Percentiles rank a stretch among this genome's conserved stretches.
Conservation (phyloP, 2,329 filamentous ascomycete species). For the Ilyonectria robusta region DNA sequence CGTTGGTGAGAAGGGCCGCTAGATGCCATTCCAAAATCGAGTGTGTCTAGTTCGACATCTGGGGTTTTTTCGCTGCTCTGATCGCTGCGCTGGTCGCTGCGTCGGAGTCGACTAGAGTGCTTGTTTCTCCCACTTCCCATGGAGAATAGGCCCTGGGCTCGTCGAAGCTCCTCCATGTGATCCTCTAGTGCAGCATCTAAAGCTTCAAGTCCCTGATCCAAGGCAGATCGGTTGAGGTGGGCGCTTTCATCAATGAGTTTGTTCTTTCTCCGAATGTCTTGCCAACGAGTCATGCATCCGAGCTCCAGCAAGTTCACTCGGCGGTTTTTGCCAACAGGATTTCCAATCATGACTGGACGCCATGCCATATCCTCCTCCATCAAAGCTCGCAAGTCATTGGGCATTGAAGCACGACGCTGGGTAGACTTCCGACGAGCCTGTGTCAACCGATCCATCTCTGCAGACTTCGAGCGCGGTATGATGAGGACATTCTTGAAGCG, state of each 20-base stretch:
- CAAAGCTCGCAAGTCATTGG: constrained; percentile 54
- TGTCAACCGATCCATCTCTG: constrained; percentile 68
- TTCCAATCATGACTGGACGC: constrained; percentile 80
- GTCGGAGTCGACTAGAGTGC: constrained; percentile 40
- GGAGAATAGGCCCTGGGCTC: constrained; percentile 50
- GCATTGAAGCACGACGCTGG: constrained; percentile 60
- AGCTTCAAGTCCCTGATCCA: constrained; percentile 54
- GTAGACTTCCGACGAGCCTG: constrained; percentile 65
- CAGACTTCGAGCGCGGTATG: constrained; percentile 72
- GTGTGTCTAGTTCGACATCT: constrained; percentile 50
- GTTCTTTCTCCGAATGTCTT: constrained; percentile 77
- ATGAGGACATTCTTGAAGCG: constrained; percentile 78
- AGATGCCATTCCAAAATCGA: constrained; percentile 37
- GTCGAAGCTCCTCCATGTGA: constrained; percentile 54
- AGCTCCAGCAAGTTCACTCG: constrained; percentile 81
- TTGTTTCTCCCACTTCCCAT: constrained; percentile 46
- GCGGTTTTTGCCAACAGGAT: constrained; percentile 77
- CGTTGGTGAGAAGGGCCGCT: constrained; percentile 30
- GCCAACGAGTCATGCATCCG: constrained; percentile 78
- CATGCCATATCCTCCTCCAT: constrained; percentile 72
- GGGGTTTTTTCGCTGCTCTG: constrained; percentile 46
- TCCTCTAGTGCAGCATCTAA: constrained; percentile 56
- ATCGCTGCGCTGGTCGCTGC: constrained; percentile 49
- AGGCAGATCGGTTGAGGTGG: constrained; percentile 54
- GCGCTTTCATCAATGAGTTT: constrained; percentile 64